Conservation (phyloP, 208 protist genomes). For the Trypanosoma avium region DNA sequence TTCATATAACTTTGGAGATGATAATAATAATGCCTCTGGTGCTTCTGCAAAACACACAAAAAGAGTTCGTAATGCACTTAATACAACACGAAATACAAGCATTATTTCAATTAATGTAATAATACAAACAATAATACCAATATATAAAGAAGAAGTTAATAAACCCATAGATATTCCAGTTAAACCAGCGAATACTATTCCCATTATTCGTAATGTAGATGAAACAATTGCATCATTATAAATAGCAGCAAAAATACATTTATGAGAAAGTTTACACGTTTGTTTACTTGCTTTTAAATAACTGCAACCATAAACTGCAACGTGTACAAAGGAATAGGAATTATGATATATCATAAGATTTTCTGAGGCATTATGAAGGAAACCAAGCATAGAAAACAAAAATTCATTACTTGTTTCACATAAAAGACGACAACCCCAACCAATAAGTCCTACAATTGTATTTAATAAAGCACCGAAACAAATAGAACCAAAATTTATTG, state of each 20-base stretch:
- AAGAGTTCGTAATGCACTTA: conserved; percentile 64
- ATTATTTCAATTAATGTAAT: conserved; percentile 48
- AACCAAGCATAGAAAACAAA: conserved; percentile 49
- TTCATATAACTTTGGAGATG: conserved; percentile 59
- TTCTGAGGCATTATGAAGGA: conserved; percentile 59
- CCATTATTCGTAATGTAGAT: conserved; percentile 41
- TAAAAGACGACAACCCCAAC: conserved; percentile 14
- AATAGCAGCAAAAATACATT: conserved; percentile 68
- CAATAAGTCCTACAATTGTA: conserved; percentile 62
- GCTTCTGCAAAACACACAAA: conserved; percentile 89
- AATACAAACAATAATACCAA: conserved; percentile 33
- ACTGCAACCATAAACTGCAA: conserved; percentile 86
- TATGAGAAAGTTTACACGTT: conserved; percentile 60
- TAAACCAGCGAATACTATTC: neutral
- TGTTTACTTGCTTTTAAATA: conserved; percentile 77
- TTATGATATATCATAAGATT: conserved; percentile 83
- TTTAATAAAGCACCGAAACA: conserved; percentile 87
- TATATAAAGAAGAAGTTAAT: conserved; percentile 22
- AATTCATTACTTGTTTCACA: conserved; percentile 34
- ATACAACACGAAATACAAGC: conserved; percentile 52
- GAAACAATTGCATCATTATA: conserved; percentile 78
- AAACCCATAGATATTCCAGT: conserved; percentile 16
- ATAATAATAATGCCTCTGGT: conserved; percentile 56
- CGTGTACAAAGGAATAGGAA: conserved; percentile 88
- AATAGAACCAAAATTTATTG: conserved; percentile 85